A percentile compares a stretch with the other conserved stretches of the same genome.
Conservation (phyloP, 352 stramenopile species). For the Thalassiosira hispida region DNA sequence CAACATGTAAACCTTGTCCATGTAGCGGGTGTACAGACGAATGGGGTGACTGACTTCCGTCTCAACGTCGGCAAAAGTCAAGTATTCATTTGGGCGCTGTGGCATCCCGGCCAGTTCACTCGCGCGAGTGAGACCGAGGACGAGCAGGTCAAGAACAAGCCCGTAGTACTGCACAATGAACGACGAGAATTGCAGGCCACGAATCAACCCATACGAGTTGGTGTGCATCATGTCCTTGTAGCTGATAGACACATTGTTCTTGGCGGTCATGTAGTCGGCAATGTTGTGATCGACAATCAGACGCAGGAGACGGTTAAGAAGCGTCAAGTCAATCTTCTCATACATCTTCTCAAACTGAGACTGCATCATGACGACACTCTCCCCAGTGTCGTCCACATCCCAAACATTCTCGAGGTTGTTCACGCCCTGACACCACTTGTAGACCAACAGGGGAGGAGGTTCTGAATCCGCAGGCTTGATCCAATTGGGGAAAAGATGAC, state of each 20-base stretch:
- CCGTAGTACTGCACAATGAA: constrained; percentile 98
- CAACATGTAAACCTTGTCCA: constrained; percentile 99
- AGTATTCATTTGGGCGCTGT: constrained; percentile 98
- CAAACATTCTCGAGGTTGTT: constrained; percentile 99
- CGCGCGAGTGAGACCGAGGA: constrained; percentile 96
- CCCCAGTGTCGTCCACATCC: constrained; percentile 94
- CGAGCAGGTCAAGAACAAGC: constrained; percentile 97
- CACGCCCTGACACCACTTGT: constrained; percentile 99
- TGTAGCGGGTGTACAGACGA: constrained; percentile 98
- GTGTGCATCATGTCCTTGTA: constrained; percentile 99
- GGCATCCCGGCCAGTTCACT: constrained; percentile 97
- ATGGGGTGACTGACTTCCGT: constrained; percentile 98
- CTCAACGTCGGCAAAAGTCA: constrained; percentile 97
- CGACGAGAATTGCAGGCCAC: constrained; percentile 95
- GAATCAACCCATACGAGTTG: constrained; percentile 99
- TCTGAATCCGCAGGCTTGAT: constrained; percentile 99
- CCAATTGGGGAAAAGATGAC: constrained; percentile 99
- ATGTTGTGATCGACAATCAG: constrained; percentile 99
- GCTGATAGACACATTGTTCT: constrained; percentile 97
- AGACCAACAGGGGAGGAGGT: constrained; percentile 97
- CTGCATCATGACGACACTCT: constrained; percentile 99
- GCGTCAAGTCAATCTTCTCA: constrained; percentile 99
- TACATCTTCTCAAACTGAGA: constrained; percentile 99
- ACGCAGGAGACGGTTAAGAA: constrained; percentile 97
- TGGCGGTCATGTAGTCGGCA: constrained; percentile 99